These are phyloP conservation scores for Calonectria honghensis DNA, from an alignment of 2,329 filamentous ascomycete species.

Conservation along the genomic window DNA sequence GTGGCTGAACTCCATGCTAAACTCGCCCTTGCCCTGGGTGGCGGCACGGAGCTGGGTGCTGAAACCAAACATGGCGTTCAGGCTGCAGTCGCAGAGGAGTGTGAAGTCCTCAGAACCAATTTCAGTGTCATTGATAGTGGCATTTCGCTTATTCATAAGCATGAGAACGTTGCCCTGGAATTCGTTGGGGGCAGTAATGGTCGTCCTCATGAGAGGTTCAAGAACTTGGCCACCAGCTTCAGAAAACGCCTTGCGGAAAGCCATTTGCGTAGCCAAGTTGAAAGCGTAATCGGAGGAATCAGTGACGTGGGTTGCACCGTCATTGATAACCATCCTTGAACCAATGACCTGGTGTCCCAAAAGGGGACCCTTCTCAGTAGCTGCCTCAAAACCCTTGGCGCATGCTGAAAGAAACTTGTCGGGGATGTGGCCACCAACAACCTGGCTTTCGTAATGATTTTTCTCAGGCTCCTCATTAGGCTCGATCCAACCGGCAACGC, in stretches of 20 bases:
- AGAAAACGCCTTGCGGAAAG: slow-evolving; percentile 94
- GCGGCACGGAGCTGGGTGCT: slow-evolving; percentile 91
- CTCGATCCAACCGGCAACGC: slow-evolving; percentile 94
- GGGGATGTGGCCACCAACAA: slow-evolving; percentile 91
- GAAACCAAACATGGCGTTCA: slow-evolving; percentile 99
- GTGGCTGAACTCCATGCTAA: slow-evolving; percentile 98
- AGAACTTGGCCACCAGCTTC: slow-evolving; percentile 88
- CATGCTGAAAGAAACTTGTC: slow-evolving; percentile 98
- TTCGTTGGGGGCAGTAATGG: slow-evolving; percentile 95
- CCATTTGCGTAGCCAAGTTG: slow-evolving; percentile 94
- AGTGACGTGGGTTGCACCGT: slow-evolving; percentile 97
- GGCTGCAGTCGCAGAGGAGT: slow-evolving; percentile 90
- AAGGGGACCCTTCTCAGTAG: slow-evolving; percentile 90
- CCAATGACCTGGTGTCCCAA: slow-evolving; percentile 96
- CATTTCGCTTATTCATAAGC: slow-evolving; percentile 96
- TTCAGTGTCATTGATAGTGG: slow-evolving; percentile 96
- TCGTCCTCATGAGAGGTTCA: slow-evolving; percentile 98
- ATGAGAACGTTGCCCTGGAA: slow-evolving; percentile 98
- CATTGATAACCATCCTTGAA: slow-evolving; percentile 92
- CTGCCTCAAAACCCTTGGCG: slow-evolving; percentile 92
- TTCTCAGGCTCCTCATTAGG: slow-evolving; percentile 83
- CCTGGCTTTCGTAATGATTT: slow-evolving; percentile 90
- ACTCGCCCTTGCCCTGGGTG: slow-evolving; percentile 98
- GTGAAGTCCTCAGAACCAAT: slow-evolving; percentile 96
- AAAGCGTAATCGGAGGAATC: slow-evolving; percentile 98